Percentiles rank a stretch among this genome's conserved stretches.
phyloP scores from a whole-genome alignment of 495 filamentous ascomycete genomes.

The Hyaloscypha finlandica region DNA sequence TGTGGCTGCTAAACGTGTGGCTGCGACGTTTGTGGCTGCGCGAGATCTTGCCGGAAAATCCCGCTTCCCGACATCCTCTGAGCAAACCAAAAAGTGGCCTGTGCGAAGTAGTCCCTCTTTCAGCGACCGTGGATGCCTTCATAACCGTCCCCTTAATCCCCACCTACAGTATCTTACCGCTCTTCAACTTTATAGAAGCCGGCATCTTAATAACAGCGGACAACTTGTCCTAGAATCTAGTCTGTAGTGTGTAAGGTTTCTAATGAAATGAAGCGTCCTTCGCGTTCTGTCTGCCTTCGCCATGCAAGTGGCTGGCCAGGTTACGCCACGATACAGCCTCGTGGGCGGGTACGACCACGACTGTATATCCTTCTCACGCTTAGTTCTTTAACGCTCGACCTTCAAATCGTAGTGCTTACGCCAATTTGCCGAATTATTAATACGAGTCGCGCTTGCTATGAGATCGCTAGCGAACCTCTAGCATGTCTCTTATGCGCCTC shows the following conservation, averaged over 20 bases:
- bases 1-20: no score
- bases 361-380: constrained; percentile 1
- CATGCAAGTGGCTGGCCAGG: background rate
- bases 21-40: no score
- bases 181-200: background rate
- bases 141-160: constrained; percentile 4
- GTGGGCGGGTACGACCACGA: background rate
- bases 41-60: no score
- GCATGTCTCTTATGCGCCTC: constrained; percentile 25
- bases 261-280: no score
- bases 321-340: background rate
- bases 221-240: no score
- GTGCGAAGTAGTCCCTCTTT: constrained; percentile 4
- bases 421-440: constrained; percentile 11
- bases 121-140: constrained; percentile 10
- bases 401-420: constrained; percentile 4
- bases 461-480: constrained; percentile 18
- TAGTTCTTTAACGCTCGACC: background rate
- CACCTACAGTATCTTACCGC: constrained; percentile 8
- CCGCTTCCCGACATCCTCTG: background rate
- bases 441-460: constrained; percentile 21
- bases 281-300: no score
- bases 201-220: no score
- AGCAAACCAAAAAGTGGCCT: background rate
- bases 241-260: no score